Percentiles rank a stretch among this genome's conserved stretches.
Conservation (phyloP, 495 filamentous ascomycete genomes). For the Penicillium lagena region DNA sequence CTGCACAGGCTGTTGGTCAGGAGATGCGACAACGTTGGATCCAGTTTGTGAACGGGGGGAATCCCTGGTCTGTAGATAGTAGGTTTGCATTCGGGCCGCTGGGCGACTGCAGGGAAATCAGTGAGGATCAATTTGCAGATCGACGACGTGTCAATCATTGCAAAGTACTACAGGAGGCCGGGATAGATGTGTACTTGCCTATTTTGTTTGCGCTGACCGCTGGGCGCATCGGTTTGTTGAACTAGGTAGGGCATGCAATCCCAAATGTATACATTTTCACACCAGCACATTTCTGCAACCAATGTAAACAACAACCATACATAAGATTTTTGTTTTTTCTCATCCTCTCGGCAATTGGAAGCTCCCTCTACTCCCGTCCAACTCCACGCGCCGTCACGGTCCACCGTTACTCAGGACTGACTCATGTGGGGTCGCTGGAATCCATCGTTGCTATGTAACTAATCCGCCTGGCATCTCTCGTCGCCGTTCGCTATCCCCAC, state of each 20-base stretch:
- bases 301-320: too few species aligned
- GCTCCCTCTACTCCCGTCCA: background rate
- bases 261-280: background rate
- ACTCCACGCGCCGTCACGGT: conserved; percentile 5
- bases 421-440: conserved; percentile 30
- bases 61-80: conserved; percentile 21
- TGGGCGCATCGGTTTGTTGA: conserved; percentile 32
- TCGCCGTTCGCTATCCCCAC: conserved; percentile 7
- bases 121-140: conserved; percentile 22
- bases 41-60: conserved; percentile 21
- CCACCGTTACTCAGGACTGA: conserved; percentile 30
- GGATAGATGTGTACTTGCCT: conserved; percentile 23
- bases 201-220: conserved; percentile 28
- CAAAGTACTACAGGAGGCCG: conserved; percentile 21
- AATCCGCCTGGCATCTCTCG: background rate
- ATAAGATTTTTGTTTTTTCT: too few species aligned
- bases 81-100: conserved; percentile 30
- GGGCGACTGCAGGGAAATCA: conserved; percentile 29
- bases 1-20: conserved; percentile 21
- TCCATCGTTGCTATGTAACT: background rate
- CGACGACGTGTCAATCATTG: conserved; percentile 23
- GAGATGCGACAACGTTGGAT: conserved; percentile 33
- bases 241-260: conserved; percentile 17
- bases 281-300: too few species aligned
- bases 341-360: background rate